Base-by-base conservation (phyloP, 1,284 basidiomycete genomes). In the Ganoderma sinense region DNA sequence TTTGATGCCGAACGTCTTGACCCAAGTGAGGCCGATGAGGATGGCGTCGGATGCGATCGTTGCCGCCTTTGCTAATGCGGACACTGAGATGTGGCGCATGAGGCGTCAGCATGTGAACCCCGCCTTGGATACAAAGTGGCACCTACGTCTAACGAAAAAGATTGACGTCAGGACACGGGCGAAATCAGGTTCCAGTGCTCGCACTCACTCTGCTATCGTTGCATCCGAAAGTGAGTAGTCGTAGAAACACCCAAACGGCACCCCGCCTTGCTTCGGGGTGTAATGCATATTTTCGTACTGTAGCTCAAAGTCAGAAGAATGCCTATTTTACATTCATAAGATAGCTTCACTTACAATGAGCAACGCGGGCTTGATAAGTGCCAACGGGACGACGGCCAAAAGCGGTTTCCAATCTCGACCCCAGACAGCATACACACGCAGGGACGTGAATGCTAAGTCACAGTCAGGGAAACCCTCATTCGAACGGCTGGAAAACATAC, bases 1-100 rank as follows among this genome's bases (percentile, higher is more conserved):
- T 2, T 41, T 33, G 14, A 66, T 62, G 11, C 39, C 39, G 40
- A 40, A 70, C 0, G 65, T 70, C 45, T 64, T 67, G 62, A 59
- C 40, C 66, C 65, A 66, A 20, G 69, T 70, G 18, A 70, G n/a
- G n/a, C 45, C 33, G n/a, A 70, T n/a, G 7, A 70, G 61, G 29
- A 70, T 41, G 58, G 41, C 23, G 33, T 70, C 60, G 4, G 60
- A 41, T 31, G 60, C 60, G 23, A 62, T 62, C 23, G 60, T 36
- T 23, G 59, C 55, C 18, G 53, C 53, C 53, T 56, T 56, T 31
- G 53, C 53, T 7, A 56, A 18, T 7, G 29, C 10, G 16, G 53
- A 56, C 29, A 56, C 53, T 56, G 29, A 16, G 29, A 7, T 16
- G 29, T 0, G 16, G 29, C 16, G 53, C 14, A 23, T 18, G 18